phyloP scores from a whole-genome alignment of 495 filamentous ascomycete species.

The Penicillium chermesinum region DNA sequence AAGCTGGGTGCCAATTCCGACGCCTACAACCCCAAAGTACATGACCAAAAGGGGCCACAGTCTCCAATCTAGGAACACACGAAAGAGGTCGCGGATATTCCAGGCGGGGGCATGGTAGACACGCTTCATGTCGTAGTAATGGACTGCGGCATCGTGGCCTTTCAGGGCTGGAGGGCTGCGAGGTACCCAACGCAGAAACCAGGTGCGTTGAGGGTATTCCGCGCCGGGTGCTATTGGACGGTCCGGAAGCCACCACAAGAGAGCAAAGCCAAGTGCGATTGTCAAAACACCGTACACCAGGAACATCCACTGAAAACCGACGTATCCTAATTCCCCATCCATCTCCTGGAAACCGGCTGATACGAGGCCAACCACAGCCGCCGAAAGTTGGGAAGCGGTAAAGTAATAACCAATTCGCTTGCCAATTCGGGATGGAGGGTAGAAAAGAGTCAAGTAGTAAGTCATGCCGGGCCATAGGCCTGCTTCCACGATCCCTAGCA shows the following conservation, averaged over 20 bases:
- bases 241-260: slow-evolving; percentile 90
- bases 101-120: slow-evolving; percentile 71
- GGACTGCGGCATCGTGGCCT: slow-evolving; percentile 72
- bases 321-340: slow-evolving; percentile 70
- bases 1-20: slow-evolving; percentile 81
- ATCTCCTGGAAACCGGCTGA: slow-evolving; percentile 90
- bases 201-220: slow-evolving; percentile 28
- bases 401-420: slow-evolving; percentile 88
- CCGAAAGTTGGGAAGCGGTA: slow-evolving; percentile 83
- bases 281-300: slow-evolving; percentile 77
- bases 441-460: slow-evolving; percentile 89
- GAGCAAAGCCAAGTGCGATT: slow-evolving; percentile 59
- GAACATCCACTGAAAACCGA: slow-evolving; percentile 95
- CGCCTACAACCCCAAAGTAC: slow-evolving; percentile 94
- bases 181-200: slow-evolving; percentile 56
- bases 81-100: slow-evolving; percentile 60
- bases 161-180: slow-evolving; percentile 62
- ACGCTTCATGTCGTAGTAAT: slow-evolving; percentile 78
- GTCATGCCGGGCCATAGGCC: slow-evolving; percentile 97
- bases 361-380: slow-evolving; percentile 82
- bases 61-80: slow-evolving; percentile 76
- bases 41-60: slow-evolving; percentile 80
- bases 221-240: slow-evolving; percentile 67
- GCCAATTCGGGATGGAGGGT: slow-evolving; percentile 77
- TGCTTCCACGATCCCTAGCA: slow-evolving; percentile 82